Percentiles rank a stretch among this genome's conserved stretches.
phyloP scores from a whole-genome alignment of 2,329 filamentous ascomycete genomes.

The Penicillium janthinellum region DNA sequence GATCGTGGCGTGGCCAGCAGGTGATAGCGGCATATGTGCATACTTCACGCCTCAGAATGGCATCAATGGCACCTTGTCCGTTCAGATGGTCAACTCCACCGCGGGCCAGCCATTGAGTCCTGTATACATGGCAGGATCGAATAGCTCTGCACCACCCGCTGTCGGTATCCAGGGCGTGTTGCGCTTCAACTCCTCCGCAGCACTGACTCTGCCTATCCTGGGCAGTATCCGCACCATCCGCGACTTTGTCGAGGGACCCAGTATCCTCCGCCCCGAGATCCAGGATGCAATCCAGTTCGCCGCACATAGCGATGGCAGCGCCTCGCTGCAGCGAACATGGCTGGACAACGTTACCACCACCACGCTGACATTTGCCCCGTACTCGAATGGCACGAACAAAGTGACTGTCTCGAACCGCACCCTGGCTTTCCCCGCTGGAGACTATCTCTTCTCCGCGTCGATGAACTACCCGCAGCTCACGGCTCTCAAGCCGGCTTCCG shows the following conservation, averaged over 20 bases:
- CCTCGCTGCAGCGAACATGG: slow-evolving; percentile 58
- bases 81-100: slow-evolving; percentile 56
- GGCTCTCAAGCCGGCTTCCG: slow-evolving; percentile 53
- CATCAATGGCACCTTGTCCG: slow-evolving; percentile 55
- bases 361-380: slow-evolving; percentile 53
- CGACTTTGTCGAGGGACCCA: slow-evolving; percentile 63
- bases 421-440: slow-evolving; percentile 54
- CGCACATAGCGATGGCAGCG: slow-evolving; percentile 47
- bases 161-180: slow-evolving; percentile 59
- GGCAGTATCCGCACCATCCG: slow-evolving; percentile 65
- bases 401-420: slow-evolving; percentile 48
- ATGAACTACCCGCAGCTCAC: slow-evolving; percentile 65
- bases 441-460: slow-evolving; percentile 60
- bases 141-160: slow-evolving; percentile 39
- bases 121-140: slow-evolving; percentile 41
- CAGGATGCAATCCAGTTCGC: slow-evolving; percentile 56
- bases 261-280: slow-evolving; percentile 54
- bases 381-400: slow-evolving; percentile 20
- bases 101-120: slow-evolving; percentile 46
- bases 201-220: slow-evolving; percentile 58
- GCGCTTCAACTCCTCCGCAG: slow-evolving; percentile 60
- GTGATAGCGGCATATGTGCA: slow-evolving; percentile 62
- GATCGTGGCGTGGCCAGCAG: slow-evolving; percentile 65
- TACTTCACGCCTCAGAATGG: slow-evolving; percentile 60
- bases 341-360: slow-evolving; percentile 64